A percentile compares a stretch with the other conserved stretches of the same genome.
Evolutionary conservation across 352 stramenopile genomes (phyloP).

Genomic region (Globisporangium okanoganense): DNA sequence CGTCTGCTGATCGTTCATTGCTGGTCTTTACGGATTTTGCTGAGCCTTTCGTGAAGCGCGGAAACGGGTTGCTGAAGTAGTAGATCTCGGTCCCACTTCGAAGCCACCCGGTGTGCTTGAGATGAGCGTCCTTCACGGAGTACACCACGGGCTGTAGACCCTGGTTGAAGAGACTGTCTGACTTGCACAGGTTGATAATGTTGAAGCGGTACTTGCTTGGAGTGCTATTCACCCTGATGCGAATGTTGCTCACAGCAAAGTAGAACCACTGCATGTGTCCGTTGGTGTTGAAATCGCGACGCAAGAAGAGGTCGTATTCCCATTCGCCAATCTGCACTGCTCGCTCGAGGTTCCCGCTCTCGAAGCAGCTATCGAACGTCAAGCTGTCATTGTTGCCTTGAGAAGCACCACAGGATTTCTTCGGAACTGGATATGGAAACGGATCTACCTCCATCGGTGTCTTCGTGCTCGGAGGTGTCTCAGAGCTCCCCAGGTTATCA

Average conservation of each 20-base stretch:
- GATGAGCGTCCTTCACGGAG: slow-evolving; percentile 56
- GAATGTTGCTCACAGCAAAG: slow-evolving; percentile 86
- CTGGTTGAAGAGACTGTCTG: slow-evolving; percentile 89
- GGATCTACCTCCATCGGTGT: not conserved
- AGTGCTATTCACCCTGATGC: not conserved
- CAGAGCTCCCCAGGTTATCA: slow-evolving; percentile 5
- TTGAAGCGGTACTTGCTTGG: slow-evolving; percentile 80
- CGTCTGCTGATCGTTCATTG: not conserved
- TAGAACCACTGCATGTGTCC: slow-evolving; percentile 94
- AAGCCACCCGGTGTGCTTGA: slow-evolving; percentile 63
- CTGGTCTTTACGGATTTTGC: slow-evolving; percentile 5
- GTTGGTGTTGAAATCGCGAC: slow-evolving; percentile 79
- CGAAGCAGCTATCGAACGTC: slow-evolving; percentile 91
- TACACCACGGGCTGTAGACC: slow-evolving; percentile 91
- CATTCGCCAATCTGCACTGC: slow-evolving; percentile 75
- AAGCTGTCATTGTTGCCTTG: slow-evolving; percentile 27
- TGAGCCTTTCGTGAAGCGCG: slow-evolving; percentile 12
- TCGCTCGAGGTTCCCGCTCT: slow-evolving; percentile 89
- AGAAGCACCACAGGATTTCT: slow-evolving; percentile 23
- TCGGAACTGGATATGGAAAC: slow-evolving; percentile 36
- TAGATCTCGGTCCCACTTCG: slow-evolving; percentile 77
- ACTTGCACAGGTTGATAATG: slow-evolving; percentile 92
- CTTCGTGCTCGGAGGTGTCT: slow-evolving; percentile 5
- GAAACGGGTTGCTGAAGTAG: slow-evolving; percentile 81
- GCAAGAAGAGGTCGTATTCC: slow-evolving; percentile 91